Evolutionary conservation across 441 rosid genomes (phyloP).

Genomic region (Arabidopsis hybrid): DNA sequence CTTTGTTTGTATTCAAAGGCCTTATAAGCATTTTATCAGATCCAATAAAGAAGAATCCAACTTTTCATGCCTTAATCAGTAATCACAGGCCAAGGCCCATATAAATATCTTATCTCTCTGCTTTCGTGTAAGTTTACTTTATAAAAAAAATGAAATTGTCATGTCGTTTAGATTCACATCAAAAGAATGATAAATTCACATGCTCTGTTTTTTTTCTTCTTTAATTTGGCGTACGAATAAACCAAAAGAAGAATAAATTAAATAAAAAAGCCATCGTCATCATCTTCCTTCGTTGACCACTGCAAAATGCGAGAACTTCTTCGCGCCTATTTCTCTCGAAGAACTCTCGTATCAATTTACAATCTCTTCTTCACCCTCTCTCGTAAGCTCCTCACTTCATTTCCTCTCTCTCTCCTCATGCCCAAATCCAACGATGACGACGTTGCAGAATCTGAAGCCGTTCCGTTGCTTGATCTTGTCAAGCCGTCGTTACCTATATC

Average conservation of each 20-base stretch:
- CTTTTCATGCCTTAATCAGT: neutral
- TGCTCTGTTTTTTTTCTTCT: neutral
- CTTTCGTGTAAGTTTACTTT: slow-evolving; percentile 25
- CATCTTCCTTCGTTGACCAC: slow-evolving; percentile 32
- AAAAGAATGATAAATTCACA: slow-evolving; percentile 7
- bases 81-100: slow-evolving; percentile 9
- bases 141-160: slow-evolving; percentile 1
- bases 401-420: slow-evolving; percentile 38
- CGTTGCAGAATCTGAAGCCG: slow-evolving; percentile 19
- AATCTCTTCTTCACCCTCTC: slow-evolving; percentile 42
- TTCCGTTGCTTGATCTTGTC: slow-evolving; percentile 58
- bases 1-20: neutral
- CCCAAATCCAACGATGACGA: slow-evolving; percentile 34
- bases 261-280: slow-evolving; percentile 1
- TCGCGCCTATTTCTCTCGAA: slow-evolving; percentile 45
- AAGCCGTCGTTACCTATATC: slow-evolving; percentile 75
- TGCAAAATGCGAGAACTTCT: slow-evolving; percentile 39
- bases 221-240: slow-evolving; percentile 18
- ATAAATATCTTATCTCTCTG: neutral
- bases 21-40: neutral
- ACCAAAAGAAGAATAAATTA: neutral
- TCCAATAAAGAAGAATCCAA: slow-evolving; percentile 10
- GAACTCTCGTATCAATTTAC: slow-evolving; percentile 43
- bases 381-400: slow-evolving; percentile 30
- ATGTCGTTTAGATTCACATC: slow-evolving; percentile 20